These are phyloP conservation scores for Crucibulum laeve DNA, from an alignment of 768 basidiomycete genomes.

Conservation along the genomic window DNA sequence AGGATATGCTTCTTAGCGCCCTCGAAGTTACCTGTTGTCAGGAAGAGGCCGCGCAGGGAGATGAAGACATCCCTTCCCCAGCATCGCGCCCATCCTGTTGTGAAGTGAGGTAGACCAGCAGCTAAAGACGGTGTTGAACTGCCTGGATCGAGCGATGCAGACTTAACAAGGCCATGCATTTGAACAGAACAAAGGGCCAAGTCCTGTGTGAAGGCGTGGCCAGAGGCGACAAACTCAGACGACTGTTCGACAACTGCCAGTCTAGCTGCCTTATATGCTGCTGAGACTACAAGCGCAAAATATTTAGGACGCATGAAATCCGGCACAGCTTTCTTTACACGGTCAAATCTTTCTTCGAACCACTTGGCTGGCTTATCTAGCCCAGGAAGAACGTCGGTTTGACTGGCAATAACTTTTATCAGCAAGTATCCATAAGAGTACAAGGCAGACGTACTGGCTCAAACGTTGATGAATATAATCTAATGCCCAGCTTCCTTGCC, in stretches of 20 bases:
- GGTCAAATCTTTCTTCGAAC: constrained; percentile 86
- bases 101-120: constrained; percentile 93
- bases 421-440: neutral
- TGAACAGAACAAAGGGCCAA: constrained; percentile 82
- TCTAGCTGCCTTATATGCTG: constrained; percentile 90
- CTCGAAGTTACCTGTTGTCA: constrained; percentile 86
- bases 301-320: constrained; percentile 94
- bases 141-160: constrained; percentile 81
- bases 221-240: constrained; percentile 80
- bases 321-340: constrained; percentile 68
- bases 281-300: constrained; percentile 87
- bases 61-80: constrained; percentile 98
- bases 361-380: constrained; percentile 72
- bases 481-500: constrained; percentile 88
- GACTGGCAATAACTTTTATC: constrained; percentile 33
- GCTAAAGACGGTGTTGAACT: constrained; percentile 78
- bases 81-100: constrained; percentile 89
- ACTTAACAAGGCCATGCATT: constrained; percentile 88
- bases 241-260: constrained; percentile 79
- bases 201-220: constrained; percentile 87
- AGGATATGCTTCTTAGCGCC: constrained; percentile 89
- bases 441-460: constrained; percentile 47
- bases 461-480: constrained; percentile 80
- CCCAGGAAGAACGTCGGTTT: constrained; percentile 58
- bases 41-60: constrained; percentile 87